A percentile compares a stretch with the other conserved stretches of the same genome.
phyloP scores from a whole-genome alignment of 768 basidiomycete species.

The Psilocybe sp. region DNA sequence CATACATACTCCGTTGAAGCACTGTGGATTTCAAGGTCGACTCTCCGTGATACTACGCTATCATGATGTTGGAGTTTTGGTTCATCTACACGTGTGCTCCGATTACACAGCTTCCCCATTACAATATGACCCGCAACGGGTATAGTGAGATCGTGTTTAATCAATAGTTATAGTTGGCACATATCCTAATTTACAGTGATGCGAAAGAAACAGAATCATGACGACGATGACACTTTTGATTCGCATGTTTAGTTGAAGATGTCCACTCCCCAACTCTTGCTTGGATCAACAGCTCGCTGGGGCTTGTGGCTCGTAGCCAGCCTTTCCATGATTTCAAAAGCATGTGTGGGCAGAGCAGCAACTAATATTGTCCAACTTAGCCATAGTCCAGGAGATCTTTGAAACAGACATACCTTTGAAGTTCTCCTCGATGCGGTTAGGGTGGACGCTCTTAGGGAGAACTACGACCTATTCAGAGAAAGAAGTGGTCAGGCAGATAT shows the following conservation, averaged over 20 bases:
- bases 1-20: too few relatives aligned
- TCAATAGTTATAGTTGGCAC: too few relatives aligned
- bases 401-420: constrained; percentile 41
- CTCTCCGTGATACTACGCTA: too few relatives aligned
- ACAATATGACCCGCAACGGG: too few relatives aligned
- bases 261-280: constrained; percentile 61
- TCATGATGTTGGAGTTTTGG: too few relatives aligned
- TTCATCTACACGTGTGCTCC: too few relatives aligned
- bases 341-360: constrained; percentile 31
- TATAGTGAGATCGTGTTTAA: too few relatives aligned
- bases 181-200: too few relatives aligned
- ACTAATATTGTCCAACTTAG: constrained; percentile 20
- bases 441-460: constrained; percentile 75
- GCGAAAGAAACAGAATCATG: too few relatives aligned
- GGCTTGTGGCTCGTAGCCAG: constrained; percentile 56
- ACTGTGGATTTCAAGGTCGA: too few relatives aligned
- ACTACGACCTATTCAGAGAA: constrained; percentile 50
- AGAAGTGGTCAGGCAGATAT: background rate
- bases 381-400: background rate
- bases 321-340: constrained; percentile 44
- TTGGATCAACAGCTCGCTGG: constrained; percentile 55
- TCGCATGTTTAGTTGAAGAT: constrained; percentile 46
- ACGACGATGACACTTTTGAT: too few relatives aligned
- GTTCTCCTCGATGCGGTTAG: constrained; percentile 69
- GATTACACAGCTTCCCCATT: too few relatives aligned